Conservation (phyloP, 2,329 filamentous ascomycete species). For the Phoma herbarum region DNA sequence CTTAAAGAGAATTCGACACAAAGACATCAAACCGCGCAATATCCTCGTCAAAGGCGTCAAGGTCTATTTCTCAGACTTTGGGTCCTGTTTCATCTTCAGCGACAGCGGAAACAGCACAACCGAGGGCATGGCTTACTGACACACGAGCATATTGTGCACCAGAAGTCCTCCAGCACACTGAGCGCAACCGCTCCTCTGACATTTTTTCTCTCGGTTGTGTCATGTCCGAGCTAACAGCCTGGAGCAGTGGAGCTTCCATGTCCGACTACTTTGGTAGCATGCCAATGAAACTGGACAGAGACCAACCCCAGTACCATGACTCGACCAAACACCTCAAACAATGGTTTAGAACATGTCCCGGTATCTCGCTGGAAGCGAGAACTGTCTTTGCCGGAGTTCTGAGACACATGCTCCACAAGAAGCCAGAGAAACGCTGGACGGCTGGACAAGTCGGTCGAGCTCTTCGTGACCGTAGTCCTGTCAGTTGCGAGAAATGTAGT, state of each 20-base stretch:
- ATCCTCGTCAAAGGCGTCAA: slow-evolving; percentile 23
- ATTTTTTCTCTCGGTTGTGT: slow-evolving; percentile 37
- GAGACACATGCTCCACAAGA: slow-evolving; percentile 2
- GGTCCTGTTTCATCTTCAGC: slow-evolving; percentile 25
- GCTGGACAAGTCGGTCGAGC: background rate
- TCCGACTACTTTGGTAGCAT: background rate
- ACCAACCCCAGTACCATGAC: background rate
- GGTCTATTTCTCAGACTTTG: slow-evolving; percentile 36
- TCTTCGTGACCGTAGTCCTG: background rate
- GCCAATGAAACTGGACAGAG: background rate
- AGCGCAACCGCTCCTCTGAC: slow-evolving; percentile 31
- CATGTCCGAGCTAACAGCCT: slow-evolving; percentile 26
- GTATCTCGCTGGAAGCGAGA: background rate
- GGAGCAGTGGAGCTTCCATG: background rate
- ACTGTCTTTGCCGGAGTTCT: background rate
- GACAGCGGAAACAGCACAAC: slow-evolving; percentile 27
- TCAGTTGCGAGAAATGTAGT: background rate
- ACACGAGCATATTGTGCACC: slow-evolving; percentile 34
- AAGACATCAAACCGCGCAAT: slow-evolving; percentile 32
- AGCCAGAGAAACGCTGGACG: background rate
- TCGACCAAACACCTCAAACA: background rate
- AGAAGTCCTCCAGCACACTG: slow-evolving; percentile 23
- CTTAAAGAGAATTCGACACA: slow-evolving; percentile 25
- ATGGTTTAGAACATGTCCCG: background rate
- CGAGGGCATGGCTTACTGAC: slow-evolving; percentile 6